Base-by-base conservation (phyloP, 768 basidiomycete genomes). In the Amylocystis lapponica region DNA sequence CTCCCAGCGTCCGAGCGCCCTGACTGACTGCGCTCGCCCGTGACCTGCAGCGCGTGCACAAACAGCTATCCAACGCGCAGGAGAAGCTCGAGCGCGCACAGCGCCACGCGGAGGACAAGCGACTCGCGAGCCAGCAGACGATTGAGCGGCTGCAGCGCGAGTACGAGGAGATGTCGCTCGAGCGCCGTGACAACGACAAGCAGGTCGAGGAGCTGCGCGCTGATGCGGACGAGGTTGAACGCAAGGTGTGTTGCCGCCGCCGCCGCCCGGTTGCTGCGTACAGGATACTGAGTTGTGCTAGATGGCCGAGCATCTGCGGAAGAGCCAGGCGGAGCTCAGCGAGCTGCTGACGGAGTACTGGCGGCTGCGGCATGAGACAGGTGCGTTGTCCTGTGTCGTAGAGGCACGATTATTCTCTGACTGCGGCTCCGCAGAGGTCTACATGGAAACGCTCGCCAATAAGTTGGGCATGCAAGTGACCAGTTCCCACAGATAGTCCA, bases 381-480 rank as follows among this genome's bases (percentile, higher is more conserved):
- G 89, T 86, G 55, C 27, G 36, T 23, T 27, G 23, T 38, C 13
- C 9, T 31, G n/a, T n/a, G 25, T 34, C 14, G 27, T n/a, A n/a
- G n/a, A n/a, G n/a, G n/a, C 4, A 27, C 6, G 3, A 37, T 17
- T 22, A 3, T 22, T 12, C 25, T 19, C 4, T 21, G 10, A 19
- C 16, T 17, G n/a, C 27, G 12, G 21, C 4, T 32, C 26, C 38
- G 17, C 50, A 89, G 88, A 88, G 59, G 75, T 88, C 2, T 91
- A 87, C 54, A 89, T 90, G 87, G 87, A 88, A 61, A 88, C 83
- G 0, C 66, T 90, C 21, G 84, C 86, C 3, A 86, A 86, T 62
- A 86, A 86, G 53, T 69, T 91, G 33, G 86, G 58, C 1, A 60
- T 60, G 54, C 58, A 56, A 39, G 58, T 60, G 19, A 46, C 49